These are phyloP conservation scores for Aspergillus ochraceoroseus DNA, from an alignment of 2,329 filamentous ascomycete genomes.

Conservation along the genomic window DNA sequence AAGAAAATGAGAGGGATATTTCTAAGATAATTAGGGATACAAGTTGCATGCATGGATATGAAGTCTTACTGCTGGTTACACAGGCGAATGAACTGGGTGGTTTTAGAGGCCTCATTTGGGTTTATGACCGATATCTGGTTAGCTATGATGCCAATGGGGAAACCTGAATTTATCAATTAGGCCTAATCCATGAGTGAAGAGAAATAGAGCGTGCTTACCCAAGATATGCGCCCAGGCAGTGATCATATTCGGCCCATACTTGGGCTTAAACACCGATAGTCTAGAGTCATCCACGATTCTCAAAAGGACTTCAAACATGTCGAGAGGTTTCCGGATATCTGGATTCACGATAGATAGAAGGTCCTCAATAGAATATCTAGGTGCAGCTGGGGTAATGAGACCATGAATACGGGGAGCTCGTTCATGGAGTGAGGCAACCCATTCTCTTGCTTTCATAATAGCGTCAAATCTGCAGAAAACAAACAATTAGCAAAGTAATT, in stretches of 20 bases:
- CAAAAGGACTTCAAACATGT: conserved; percentile 41
- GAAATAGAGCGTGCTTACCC: conserved; percentile 26
- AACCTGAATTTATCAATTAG: conserved; percentile 24
- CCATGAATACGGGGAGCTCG: background rate
- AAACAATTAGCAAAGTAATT: too few species aligned
- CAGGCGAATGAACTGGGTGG: conserved; percentile 43
- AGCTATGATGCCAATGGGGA: conserved; percentile 39
- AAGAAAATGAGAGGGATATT: conserved; percentile 44
- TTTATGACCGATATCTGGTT: conserved; percentile 43
- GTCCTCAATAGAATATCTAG: conserved; percentile 38
- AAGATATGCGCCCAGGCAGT: conserved; percentile 41
- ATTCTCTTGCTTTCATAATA: conserved; percentile 39
- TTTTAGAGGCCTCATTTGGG: conserved; percentile 41
- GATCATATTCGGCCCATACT: conserved; percentile 39
- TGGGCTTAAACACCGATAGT: conserved; percentile 40
- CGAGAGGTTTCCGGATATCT: conserved; percentile 40
- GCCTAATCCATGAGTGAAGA: background rate
- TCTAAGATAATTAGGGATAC: conserved; percentile 17
- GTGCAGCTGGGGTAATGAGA: conserved; percentile 15
- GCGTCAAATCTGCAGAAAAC: conserved; percentile 37
- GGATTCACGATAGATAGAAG: conserved; percentile 37
- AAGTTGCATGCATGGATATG: background rate
- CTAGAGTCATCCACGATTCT: conserved; percentile 43
- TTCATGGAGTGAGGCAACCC: conserved; percentile 28
- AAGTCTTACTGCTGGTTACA: conserved; percentile 42